phyloP scores from a whole-genome alignment of 805 yeast genomes.

The Wickerhamiella galacta region DNA sequence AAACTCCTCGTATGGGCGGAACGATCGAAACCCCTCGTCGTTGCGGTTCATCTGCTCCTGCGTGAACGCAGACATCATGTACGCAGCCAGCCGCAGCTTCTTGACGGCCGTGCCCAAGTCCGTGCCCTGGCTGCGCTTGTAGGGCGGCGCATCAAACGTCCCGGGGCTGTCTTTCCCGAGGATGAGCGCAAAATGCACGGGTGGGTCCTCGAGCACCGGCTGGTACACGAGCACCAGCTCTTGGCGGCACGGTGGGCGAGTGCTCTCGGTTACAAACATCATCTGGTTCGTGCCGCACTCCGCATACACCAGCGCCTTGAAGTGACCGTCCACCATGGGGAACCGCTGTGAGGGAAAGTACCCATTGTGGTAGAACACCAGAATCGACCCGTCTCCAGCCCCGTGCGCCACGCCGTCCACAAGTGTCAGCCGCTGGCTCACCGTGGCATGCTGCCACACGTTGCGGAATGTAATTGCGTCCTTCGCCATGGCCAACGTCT shows the following conservation, averaged over 20 bases:
- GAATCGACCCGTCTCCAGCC: slow-evolving; percentile 26
- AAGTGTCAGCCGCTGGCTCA: slow-evolving; percentile 19
- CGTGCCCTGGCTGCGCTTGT: slow-evolving; percentile 36
- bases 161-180: slow-evolving; percentile 63
- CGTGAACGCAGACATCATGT: slow-evolving; percentile 83
- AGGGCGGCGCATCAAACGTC: slow-evolving; percentile 48
- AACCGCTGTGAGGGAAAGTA: slow-evolving; percentile 51
- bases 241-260: not conserved
- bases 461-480: slow-evolving; percentile 17
- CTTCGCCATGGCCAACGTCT: not conserved
- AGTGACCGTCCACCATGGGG: slow-evolving; percentile 52
- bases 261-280: slow-evolving; percentile 25
- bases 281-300: slow-evolving; percentile 52
- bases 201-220: slow-evolving; percentile 49
- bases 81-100: slow-evolving; percentile 65
- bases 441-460: slow-evolving; percentile 17
- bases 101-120: slow-evolving; percentile 50
- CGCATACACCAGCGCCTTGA: slow-evolving; percentile 60
- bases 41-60: slow-evolving; percentile 71
- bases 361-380: slow-evolving; percentile 26
- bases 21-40: slow-evolving; percentile 65
- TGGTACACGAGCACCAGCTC: slow-evolving; percentile 30
- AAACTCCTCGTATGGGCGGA: slow-evolving; percentile 56
- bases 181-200: slow-evolving; percentile 64
- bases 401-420: slow-evolving; percentile 23